Base-by-base conservation (phyloP, 2,329 filamentous ascomycete genomes). In the Rugonectria rugulosa region DNA sequence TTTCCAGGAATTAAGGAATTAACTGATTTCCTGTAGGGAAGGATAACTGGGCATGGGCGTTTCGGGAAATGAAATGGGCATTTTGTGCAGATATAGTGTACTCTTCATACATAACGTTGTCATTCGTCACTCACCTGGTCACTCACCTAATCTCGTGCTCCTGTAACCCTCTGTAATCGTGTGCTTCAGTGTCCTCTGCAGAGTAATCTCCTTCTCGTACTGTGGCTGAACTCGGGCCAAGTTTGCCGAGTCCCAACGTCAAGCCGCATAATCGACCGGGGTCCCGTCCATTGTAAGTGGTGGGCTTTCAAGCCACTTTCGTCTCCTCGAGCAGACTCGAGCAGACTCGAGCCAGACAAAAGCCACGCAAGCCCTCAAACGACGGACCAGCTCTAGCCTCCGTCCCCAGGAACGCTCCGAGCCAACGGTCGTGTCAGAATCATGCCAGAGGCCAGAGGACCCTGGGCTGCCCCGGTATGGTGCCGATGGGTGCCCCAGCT, bases 1-100 rank as follows among this genome's bases (percentile, higher is more conserved):
- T 58, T 52, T n/a, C n/a, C n/a, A n/a, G n/a, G n/a, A n/a, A n/a
- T n/a, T n/a, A 63, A 68, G 65, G 66, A 64, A 65, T 66, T 68
- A 64, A 65, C 38, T 42, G 51, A 14, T 49, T 57, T 36, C 31
- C 41, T 64, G 49, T 50, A 53, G 43, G 27, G 17, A 15, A 17
- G 32, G 24, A 27, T 47, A 41, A 26, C 27, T 17, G 29, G 42
- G 20, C 26, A 42, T 24, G 17, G 44, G 50, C 44, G 40, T 55
- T 26, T 40, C 29, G 15, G 27, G 17, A 20, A 31, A 31, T 17
- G 20, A 17, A 3, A 6, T 6, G 32, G 10, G 4, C 10, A 36
- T 15, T 27, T 11, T 7, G 11, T 27, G 11, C 31, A 34, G 6
- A 34, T 34, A n/a, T n/a, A n/a, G n/a, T n/a, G n/a, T n/a, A n/a